These are phyloP conservation scores for Camelina laxa DNA, from an alignment of 345 rosid species.

Conservation along the genomic window DNA sequence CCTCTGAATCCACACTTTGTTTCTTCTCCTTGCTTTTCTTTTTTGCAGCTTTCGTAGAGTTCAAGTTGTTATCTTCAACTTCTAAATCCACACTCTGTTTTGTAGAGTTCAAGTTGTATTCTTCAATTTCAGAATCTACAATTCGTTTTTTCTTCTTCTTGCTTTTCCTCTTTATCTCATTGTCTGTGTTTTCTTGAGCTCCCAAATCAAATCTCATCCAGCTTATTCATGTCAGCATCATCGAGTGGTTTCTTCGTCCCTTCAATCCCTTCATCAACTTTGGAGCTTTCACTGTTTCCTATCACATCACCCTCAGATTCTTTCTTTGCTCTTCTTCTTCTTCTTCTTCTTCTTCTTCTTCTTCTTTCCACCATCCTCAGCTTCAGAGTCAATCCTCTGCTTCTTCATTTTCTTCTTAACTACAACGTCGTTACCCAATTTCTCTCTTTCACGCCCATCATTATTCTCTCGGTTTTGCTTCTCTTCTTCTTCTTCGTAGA, in stretches of 20 bases:
- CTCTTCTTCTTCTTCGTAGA: constrained; percentile 2
- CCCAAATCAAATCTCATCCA: constrained; percentile 14
- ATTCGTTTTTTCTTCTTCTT: constrained; percentile 19
- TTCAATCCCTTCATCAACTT: not conserved
- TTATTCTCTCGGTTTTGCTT: not conserved
- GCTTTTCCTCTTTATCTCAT: not conserved
- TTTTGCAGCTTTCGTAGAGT: constrained; percentile 8
- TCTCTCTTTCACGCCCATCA: not conserved
- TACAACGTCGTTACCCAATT: not conserved
- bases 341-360: constrained; percentile 17
- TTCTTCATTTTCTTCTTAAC: not conserved
- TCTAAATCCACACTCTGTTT: not conserved
- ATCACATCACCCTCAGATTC: not conserved
- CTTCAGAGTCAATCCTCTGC: not conserved
- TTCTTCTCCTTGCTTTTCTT: constrained; percentile 24
- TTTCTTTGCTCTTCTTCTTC: constrained; percentile 12
- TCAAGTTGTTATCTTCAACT: not conserved
- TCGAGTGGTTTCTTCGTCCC: constrained; percentile 2
- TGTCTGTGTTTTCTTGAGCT: constrained; percentile 23
- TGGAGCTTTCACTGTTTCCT: constrained; percentile 13
- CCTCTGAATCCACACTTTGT: constrained; percentile 4
- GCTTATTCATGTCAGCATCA: constrained; percentile 2
- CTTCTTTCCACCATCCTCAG: not conserved
- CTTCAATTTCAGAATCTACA: not conserved
- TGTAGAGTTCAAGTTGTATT: no score